Evolutionary conservation across 2,329 filamentous ascomycete genomes (phyloP).

Genomic region (Fusarium sp.): DNA sequence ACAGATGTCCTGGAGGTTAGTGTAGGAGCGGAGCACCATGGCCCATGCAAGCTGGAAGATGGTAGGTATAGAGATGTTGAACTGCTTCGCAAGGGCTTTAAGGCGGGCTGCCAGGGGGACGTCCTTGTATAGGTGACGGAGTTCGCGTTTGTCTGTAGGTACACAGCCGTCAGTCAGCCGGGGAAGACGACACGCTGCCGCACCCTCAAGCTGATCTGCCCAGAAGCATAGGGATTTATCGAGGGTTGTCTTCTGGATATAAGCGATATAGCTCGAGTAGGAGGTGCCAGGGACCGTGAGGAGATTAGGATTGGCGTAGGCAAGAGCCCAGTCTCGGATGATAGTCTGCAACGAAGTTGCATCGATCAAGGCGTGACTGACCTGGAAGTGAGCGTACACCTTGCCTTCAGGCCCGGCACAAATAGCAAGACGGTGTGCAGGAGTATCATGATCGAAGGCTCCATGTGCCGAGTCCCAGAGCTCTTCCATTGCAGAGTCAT

Average conservation of each 20-base stretch:
- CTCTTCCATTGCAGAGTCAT: neutral
- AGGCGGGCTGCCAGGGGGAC: neutral
- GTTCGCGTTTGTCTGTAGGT: neutral
- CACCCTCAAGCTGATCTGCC: neutral
- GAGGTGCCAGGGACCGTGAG: neutral
- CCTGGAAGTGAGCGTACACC: constrained; percentile 3
- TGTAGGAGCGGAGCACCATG: constrained; percentile 13
- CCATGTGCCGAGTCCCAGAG: neutral
- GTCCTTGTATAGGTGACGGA: neutral
- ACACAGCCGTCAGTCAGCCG: neutral
- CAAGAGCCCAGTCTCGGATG: constrained; percentile 1
- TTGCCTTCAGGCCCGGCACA: neutral
- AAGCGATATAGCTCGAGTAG: neutral
- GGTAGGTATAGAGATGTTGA: constrained; percentile 6
- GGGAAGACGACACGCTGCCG: neutral
- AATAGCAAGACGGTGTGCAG: neutral
- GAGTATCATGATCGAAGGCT: neutral
- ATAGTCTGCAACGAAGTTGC: neutral
- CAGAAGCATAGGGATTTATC: constrained; percentile 7
- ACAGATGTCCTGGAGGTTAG: constrained; percentile 1
- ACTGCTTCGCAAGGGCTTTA: neutral
- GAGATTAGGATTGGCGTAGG: neutral
- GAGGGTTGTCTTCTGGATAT: constrained; percentile 1
- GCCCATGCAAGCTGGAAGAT: constrained; percentile 26
- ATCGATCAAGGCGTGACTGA: constrained; percentile 20